phyloP scores from a whole-genome alignment of 768 basidiomycete species.

The Phylloporus scabripes region DNA sequence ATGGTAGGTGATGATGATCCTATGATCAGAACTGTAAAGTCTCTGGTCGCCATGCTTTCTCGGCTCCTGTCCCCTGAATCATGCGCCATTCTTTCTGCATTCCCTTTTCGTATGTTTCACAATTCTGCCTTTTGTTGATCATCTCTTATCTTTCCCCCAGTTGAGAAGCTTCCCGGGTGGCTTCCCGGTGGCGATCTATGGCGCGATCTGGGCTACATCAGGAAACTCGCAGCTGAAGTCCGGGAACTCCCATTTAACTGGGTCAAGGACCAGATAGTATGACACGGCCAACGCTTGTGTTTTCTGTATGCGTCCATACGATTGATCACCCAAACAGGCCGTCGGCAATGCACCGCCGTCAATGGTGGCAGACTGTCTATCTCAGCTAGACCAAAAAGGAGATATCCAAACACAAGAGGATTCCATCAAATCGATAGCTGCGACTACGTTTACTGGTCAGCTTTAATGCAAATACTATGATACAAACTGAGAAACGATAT shows the following conservation, averaged over 20 bases:
- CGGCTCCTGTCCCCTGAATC: background rate
- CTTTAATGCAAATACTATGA: background rate
- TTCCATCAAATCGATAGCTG: background rate
- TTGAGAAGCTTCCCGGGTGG: background rate
- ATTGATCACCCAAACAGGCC: background rate
- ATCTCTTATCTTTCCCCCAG: background rate
- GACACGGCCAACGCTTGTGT: background rate
- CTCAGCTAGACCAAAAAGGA: background rate
- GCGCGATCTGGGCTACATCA: background rate
- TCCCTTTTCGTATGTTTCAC: background rate
- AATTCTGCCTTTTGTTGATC: background rate
- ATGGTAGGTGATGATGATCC: background rate
- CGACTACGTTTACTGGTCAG: background rate
- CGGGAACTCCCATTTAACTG: background rate
- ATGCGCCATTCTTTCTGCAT: background rate
- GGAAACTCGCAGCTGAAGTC: background rate
- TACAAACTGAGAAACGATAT: background rate
- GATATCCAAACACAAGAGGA: background rate
- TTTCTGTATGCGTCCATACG: background rate
- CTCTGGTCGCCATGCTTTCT: background rate
- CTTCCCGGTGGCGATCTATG: background rate
- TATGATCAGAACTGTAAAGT: background rate
- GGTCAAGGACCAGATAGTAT: background rate
- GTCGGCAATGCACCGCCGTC: background rate
- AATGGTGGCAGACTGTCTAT: background rate